Percentiles rank a stretch among this genome's conserved stretches.
These are phyloP conservation scores for Calonectria ilicicola DNA, from an alignment of 2,329 filamentous ascomycete genomes.

Conservation along the genomic window DNA sequence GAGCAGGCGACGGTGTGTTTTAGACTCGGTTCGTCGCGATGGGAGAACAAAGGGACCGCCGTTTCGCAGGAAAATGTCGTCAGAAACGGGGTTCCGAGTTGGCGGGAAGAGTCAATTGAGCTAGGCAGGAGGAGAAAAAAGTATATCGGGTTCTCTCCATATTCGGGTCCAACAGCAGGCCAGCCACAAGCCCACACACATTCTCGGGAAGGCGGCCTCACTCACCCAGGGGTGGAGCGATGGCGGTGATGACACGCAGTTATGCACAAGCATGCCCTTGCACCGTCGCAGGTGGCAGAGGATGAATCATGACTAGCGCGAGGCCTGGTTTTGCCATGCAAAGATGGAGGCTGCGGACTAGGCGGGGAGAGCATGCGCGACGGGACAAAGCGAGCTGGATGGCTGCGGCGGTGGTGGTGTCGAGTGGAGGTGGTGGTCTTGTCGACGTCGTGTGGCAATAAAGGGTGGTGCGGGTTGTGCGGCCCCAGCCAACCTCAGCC, in stretches of 20 bases:
- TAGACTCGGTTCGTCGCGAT: conserved; percentile 9
- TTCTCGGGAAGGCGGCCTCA: conserved; percentile 32
- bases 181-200: conserved; percentile 30
- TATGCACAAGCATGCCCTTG: conserved; percentile 26
- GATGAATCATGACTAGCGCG: conserved; percentile 15
- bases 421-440: conserved; percentile 7
- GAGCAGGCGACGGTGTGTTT: not conserved
- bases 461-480: conserved; percentile 15
- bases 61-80: not conserved
- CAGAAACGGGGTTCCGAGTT: conserved; percentile 6
- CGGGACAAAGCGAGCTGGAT: conserved; percentile 6
- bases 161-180: conserved; percentile 15
- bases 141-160: not conserved
- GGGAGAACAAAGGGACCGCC: not conserved
- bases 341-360: conserved; percentile 9
- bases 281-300: conserved; percentile 6
- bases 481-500: conserved; percentile 8
- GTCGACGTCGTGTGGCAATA: conserved; percentile 19
- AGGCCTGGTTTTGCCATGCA: conserved; percentile 1
- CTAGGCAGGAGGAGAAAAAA: conserved; percentile 8
- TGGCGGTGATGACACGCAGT: conserved; percentile 40
- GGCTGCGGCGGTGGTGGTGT: not conserved
- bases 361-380: not conserved
- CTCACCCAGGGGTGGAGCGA: conserved; percentile 29
- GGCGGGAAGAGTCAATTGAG: not conserved